Conservation (phyloP, 169 alveolate species). For the Cryptosporidium ubiquitum region DNA sequence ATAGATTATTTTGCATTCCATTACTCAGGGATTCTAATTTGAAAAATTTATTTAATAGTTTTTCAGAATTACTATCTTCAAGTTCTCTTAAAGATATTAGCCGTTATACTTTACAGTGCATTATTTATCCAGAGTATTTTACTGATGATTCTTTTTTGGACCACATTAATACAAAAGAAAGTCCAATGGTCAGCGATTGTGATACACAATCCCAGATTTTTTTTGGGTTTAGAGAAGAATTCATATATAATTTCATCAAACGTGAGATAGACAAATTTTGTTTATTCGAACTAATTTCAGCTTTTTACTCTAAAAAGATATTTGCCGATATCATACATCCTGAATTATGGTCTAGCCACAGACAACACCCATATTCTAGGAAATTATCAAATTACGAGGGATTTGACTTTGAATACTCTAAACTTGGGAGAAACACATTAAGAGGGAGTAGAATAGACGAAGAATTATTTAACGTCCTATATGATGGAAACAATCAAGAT, state of each 20-base stretch:
- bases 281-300: conserved; percentile 3
- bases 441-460: neutral
- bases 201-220: neutral
- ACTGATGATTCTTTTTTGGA: neutral
- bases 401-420: neutral
- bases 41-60: conserved; percentile 19
- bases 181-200: neutral
- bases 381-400: neutral
- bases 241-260: neutral
- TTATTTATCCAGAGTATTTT: conserved; percentile 6
- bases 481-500: neutral
- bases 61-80: neutral
- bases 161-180: neutral
- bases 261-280: neutral
- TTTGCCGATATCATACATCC: conserved; percentile 23
- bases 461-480: conserved; percentile 4
- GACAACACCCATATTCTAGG: neutral
- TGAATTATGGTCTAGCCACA: conserved; percentile 26
- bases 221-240: conserved; percentile 61
- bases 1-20: conserved; percentile 20
- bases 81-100: neutral
- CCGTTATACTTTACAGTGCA: neutral
- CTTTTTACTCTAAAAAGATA: neutral
- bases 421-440: conserved; percentile 35
- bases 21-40: conserved; percentile 6